Base-by-base conservation (phyloP, 371 early-diverging fungal genomes). In the Mucor piriformis region DNA sequence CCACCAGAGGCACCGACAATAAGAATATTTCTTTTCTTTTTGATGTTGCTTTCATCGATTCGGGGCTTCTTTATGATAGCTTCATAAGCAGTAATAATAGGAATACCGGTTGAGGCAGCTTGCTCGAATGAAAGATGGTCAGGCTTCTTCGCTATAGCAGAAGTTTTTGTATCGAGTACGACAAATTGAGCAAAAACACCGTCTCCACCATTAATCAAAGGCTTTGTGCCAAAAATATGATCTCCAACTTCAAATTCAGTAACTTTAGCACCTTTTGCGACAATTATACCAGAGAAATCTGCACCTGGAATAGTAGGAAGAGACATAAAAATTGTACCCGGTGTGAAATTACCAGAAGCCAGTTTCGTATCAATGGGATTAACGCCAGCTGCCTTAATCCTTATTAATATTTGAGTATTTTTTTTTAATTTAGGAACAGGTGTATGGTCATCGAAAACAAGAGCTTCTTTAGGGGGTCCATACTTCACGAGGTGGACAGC, bases 291-390 rank as follows among this genome's bases (percentile, higher is more conserved):
- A 10, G 79, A 38, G 37, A 67, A 80, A 64, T 85, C 85, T 37
- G 72, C 60, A 18, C 85, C 85, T 2, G 77, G 20, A 34, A 82
- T 61, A 32, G 37, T 21, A 7, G 77, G 77, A 3, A 62, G 10
- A 21, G 49, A 21, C 5, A 50, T 23, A 10, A 61, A 1, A 4
- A 18, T 0, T 23, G 16, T 1, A 1, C 16, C 51, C 0, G 48
- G 0, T 2, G 27, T 27, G 3, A 74, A 27, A 20, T 73, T 74
- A 24, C 80, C 80, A 23, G 56, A 1, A 8, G 73, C 58, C 8
- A 48, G 4, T 47, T 88, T 88, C 56, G 73, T 78, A 44, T 89
- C 90, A 6, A 82, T 74, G 15, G 88, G 88, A 44, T 89, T 89
- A n/a, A 85, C 59, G 11, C 85, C 83, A 2, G 81, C 72, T 6